Evolutionary conservation across 768 basidiomycete genomes (phyloP).

Genomic region (Filobasidium floriforme): DNA sequence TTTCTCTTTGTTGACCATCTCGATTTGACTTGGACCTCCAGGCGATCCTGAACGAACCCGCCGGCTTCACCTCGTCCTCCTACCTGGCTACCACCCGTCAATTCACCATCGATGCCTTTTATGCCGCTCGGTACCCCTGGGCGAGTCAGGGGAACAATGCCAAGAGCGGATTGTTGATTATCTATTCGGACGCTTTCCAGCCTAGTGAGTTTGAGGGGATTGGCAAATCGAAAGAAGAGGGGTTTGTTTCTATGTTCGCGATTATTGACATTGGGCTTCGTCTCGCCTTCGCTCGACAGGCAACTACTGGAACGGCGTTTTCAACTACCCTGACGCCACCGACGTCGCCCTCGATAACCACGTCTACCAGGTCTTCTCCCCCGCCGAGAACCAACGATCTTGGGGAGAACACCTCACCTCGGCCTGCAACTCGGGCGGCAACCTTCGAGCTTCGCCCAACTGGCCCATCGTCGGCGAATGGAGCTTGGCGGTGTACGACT

Average conservation of each 20-base stretch:
- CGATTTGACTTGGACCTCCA: not conserved
- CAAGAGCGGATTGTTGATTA: conserved; percentile 30
- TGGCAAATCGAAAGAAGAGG: conserved; percentile 34
- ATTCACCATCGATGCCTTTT: conserved; percentile 37
- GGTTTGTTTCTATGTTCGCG: too few species aligned
- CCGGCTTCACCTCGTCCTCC: conserved; percentile 31
- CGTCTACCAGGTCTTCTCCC: conserved; percentile 40
- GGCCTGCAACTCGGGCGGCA: conserved; percentile 21
- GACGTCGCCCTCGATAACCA: conserved; percentile 33
- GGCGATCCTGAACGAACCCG: conserved; percentile 43
- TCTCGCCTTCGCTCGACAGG: conserved; percentile 5
- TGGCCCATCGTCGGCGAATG: conserved; percentile 46
- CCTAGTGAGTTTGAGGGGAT: conserved; percentile 29
- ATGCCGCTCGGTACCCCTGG: conserved; percentile 40
- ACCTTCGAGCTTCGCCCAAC: conserved; percentile 27
- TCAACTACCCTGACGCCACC: conserved; percentile 32
- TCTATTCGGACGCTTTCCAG: conserved; percentile 44
- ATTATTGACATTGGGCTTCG: not conserved
- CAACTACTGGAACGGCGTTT: conserved; percentile 22
- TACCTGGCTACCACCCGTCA: conserved; percentile 29
- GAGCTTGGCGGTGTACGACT: conserved; percentile 42
- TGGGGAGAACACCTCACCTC: conserved; percentile 34
- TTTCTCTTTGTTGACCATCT: not conserved
- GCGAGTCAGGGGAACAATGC: conserved; percentile 28
- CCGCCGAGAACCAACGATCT: conserved; percentile 28